Conservation (phyloP, 805 yeast species). For the Jamesozyma jinghongensis region DNA sequence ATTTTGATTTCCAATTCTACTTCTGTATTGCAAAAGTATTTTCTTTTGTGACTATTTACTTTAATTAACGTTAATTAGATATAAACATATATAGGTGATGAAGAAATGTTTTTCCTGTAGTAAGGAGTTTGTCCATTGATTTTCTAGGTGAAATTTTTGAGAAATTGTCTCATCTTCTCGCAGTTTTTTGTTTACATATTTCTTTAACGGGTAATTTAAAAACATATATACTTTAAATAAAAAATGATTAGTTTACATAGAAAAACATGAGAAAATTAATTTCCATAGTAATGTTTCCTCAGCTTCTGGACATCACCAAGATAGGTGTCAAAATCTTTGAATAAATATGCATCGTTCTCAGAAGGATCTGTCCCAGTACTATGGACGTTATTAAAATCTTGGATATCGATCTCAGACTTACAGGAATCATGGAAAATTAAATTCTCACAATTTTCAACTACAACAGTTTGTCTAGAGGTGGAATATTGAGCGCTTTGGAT, state of each 20-base stretch:
- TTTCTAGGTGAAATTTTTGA: too few species aligned
- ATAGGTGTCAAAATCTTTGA: background rate
- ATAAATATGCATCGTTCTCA: background rate
- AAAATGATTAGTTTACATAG: too few species aligned
- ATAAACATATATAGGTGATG: too few species aligned
- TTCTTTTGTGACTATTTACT: background rate
- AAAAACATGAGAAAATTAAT: too few species aligned
- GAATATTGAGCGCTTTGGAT: constrained; percentile 5
- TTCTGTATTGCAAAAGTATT: background rate
- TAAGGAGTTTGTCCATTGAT: too few species aligned
- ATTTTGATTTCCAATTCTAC: constrained; percentile 3
- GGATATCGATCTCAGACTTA: constrained; percentile 10
- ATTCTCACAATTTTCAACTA: constrained; percentile 20
- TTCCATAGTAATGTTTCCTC: background rate
- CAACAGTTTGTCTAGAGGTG: constrained; percentile 13
- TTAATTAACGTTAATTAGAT: too few species aligned
- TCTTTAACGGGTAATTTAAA: constrained; percentile 6
- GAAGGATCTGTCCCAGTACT: background rate
- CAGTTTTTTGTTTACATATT: constrained; percentile 8
- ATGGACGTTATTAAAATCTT: constrained; percentile 18
- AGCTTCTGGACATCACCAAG: background rate
- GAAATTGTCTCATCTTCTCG: constrained; percentile 1
- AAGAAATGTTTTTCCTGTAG: too few species aligned
- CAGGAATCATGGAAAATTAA: constrained; percentile 16
- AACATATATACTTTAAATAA: too few species aligned